Evolutionary conservation across 2,329 filamentous ascomycete species (phyloP), one percentile per base, ranked within the genome.

Genomic region (Orbilia brochopaga): DNA sequence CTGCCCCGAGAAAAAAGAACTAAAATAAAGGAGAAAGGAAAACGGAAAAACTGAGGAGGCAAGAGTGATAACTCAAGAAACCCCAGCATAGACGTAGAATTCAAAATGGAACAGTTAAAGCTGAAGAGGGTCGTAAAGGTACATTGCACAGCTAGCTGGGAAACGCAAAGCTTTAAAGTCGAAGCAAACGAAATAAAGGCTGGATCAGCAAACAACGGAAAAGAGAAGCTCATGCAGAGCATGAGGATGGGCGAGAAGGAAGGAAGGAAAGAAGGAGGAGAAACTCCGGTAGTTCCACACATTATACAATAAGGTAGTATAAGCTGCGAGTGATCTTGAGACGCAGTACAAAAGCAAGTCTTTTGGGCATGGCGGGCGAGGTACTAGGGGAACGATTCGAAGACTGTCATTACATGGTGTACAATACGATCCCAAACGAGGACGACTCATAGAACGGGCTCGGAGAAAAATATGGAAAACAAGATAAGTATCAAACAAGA

Each of bases 351-450:
- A 27, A 53, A 53, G 27, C 19, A 54, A 30, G 35, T 51, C 50
- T 58, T 60, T 23, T n/a, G 32, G 40, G 46, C 24, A 52, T 17
- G 15, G 46, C 37, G 51, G 24, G 50, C 21, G 42, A 65, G 32
- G 52, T 30, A 55, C 13, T 15, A 55, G 23, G 17, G 48, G 63
- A 63, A 30, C 48, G 17, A 40, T 32, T 32, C 27, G 15, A 52
- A 52, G 44, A 24, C 44, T 59, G 60, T 59, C 59, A 72, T 65
- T 64, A 72, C 66, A 65, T 61, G 32, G 48, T 72, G 50, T 30
- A 61, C 19, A 37, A 56, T 48, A 63, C 52, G 52, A 56, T 52
- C 59, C n/a, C 37, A 23, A 32, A 32, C 27, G 27, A 32, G 27
- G 27, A 32, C 27, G 27, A 32, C 27, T 32, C 27, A 32, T 32